Base-by-base conservation (phyloP, 2,329 filamentous ascomycete genomes). In the Neophaeococcomyces mojaviensis region DNA sequence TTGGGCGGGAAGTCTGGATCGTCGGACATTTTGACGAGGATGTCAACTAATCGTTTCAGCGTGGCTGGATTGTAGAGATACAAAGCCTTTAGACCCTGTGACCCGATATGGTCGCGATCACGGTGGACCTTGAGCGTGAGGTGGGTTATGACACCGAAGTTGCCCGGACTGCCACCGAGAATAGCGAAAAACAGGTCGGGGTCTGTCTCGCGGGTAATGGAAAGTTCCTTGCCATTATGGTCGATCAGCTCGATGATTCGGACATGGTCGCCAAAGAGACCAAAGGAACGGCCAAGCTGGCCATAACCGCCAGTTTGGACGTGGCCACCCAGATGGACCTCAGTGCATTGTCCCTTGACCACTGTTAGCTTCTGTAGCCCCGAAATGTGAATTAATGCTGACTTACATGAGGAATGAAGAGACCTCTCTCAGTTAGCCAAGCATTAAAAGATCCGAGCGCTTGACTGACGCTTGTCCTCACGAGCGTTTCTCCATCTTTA, bases 241-340 rank as follows among this genome's bases (percentile, higher is more conserved):
- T 63, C 56, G 9, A 64, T 49, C n/a, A 62, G 56, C 37, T 58
- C 53, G 30, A 64, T 37, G 10, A 50, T 47, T 2, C 55, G 43
- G 13, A 64, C 55, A 31, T 63, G 59, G 36, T 63, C 61, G 13
- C 59, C 59, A 38, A 63, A 55, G 8, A 64, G 53, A 3, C 61
- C 61, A 34, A 74, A 74, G 50, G 67, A 68, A 4, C 71, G 68
- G 3, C 59, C 68, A 1, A 73, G 59, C 47, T 71, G 69, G 1
- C 71, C 70, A 40, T 70, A 73, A 2, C 71, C 71, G 31, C 71
- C 71, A 1, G 68, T 71, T 49, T 74, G 69, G 0, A 62, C 69
- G 48, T 74, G 71, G 0, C 71, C 71, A 5, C 71, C 71, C 0
- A 72, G 54, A 39, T 67, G 66, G 3, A 74, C 70, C 16, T 65